Evolutionary conservation across 176 grass and related monocot species (phyloP).

Genomic region (Neostapfia colusana): DNA sequence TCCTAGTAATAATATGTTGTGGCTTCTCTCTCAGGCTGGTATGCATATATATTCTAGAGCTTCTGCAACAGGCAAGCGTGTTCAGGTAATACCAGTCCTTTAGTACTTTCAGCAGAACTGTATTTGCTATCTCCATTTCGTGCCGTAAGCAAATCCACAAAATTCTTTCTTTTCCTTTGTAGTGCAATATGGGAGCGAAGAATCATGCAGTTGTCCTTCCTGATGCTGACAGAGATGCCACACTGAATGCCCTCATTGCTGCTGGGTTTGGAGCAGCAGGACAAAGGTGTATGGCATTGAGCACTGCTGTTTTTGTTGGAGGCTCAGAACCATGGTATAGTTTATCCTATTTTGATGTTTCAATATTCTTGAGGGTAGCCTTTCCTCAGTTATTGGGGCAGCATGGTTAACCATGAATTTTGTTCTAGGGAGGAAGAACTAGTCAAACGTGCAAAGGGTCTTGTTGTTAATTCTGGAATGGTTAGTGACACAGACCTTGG

Average conservation of each 20-base stretch:
- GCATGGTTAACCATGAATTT: slow-evolving; percentile 11
- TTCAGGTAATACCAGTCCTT: slow-evolving; percentile 65
- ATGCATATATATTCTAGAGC: slow-evolving; percentile 99
- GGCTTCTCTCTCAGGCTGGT: slow-evolving; percentile 67
- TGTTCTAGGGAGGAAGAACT: slow-evolving; percentile 83
- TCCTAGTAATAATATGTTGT: slow-evolving; percentile 5
- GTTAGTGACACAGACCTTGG: slow-evolving; percentile 77
- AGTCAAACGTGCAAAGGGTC: slow-evolving; percentile 54
- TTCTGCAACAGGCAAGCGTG: slow-evolving; percentile 81
- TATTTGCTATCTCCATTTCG: neutral
- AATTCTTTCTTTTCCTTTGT: slow-evolving; percentile 26
- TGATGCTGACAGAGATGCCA: slow-evolving; percentile 82
- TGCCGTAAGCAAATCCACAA: slow-evolving; percentile 22
- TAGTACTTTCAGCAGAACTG: neutral
- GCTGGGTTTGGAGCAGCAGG: slow-evolving; percentile 97
- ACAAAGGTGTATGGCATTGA: slow-evolving; percentile 99
- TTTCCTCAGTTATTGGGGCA: neutral
- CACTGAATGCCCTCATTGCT: slow-evolving; percentile 86
- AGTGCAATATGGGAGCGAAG: slow-evolving; percentile 99
- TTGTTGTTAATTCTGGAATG: slow-evolving; percentile 79
- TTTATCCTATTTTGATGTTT: slow-evolving; percentile 33
- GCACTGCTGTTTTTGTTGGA: slow-evolving; percentile 93
- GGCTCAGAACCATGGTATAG: slow-evolving; percentile 86
- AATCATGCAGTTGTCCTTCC: slow-evolving; percentile 95
- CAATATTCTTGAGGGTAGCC: neutral